phyloP scores from a whole-genome alignment of 106 monocot genomes.

The Vanilla planifolia region DNA sequence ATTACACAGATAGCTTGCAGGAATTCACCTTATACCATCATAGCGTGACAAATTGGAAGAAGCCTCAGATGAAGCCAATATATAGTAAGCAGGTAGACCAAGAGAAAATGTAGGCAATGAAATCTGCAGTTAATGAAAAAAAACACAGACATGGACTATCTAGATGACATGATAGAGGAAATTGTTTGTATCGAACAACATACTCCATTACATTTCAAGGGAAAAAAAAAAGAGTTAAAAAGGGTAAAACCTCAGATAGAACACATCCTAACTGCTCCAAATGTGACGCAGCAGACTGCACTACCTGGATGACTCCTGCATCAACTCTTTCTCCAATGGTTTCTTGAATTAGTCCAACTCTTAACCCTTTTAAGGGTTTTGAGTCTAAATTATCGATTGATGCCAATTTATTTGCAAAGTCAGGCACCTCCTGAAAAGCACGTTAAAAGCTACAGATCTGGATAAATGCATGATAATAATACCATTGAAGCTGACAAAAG shows the following conservation, averaged over 20 bases:
- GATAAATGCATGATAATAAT: background rate
- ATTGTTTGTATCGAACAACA: background rate
- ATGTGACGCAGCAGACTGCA: slow-evolving; percentile 67
- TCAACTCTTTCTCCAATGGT: slow-evolving; percentile 87
- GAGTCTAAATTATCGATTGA: slow-evolving; percentile 34
- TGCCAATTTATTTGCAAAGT: slow-evolving; percentile 55
- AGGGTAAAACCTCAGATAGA: slow-evolving; percentile 55
- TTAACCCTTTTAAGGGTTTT: slow-evolving; percentile 75
- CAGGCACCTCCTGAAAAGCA: slow-evolving; percentile 57
- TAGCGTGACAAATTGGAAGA: slow-evolving; percentile 98
- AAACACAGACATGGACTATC: too few species aligned
- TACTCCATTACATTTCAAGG: background rate
- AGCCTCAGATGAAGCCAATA: slow-evolving; percentile 90
- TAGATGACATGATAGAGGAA: slow-evolving; percentile 1
- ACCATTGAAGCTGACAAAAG: background rate
- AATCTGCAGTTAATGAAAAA: slow-evolving; percentile 38
- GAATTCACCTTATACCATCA: slow-evolving; percentile 85
- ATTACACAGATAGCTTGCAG: background rate
- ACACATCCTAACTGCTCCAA: slow-evolving; percentile 71
- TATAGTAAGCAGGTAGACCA: slow-evolving; percentile 95
- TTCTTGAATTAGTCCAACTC: slow-evolving; percentile 74
- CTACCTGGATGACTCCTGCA: slow-evolving; percentile 40
- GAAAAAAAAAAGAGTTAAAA: background rate
- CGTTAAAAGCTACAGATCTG: slow-evolving; percentile 6
- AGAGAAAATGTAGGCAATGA: slow-evolving; percentile 91